Percentiles rank a stretch among this genome's conserved stretches.
Evolutionary conservation across 345 rosid genomes (phyloP).

Genomic region (Syzygium grande): DNA sequence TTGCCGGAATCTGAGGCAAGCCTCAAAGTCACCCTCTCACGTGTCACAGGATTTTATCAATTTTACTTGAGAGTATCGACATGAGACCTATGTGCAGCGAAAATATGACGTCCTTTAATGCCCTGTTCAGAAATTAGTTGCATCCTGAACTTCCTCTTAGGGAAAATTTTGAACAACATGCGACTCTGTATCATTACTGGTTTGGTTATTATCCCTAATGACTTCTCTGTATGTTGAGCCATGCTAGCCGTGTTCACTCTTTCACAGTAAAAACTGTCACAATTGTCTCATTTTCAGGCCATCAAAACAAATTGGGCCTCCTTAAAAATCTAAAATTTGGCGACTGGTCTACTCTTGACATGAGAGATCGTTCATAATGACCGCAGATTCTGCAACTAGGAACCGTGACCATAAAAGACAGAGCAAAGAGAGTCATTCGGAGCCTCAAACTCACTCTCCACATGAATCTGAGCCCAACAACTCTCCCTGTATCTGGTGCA

Average conservation of each 20-base stretch:
- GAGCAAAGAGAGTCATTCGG: background rate
- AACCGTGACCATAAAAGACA: background rate
- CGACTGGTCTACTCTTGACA: background rate
- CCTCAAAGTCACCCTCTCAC: background rate
- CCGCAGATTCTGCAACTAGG: background rate
- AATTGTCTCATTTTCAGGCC: background rate
- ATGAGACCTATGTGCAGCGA: background rate
- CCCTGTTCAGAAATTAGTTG: background rate
- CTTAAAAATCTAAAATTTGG: background rate
- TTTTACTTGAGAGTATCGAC: background rate
- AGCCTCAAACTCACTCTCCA: background rate
- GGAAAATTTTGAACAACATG: background rate
- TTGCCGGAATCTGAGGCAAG: background rate
- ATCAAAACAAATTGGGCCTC: background rate
- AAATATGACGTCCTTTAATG: background rate
- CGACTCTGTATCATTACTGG: background rate
- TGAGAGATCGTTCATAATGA: background rate
- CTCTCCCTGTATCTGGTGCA: background rate
- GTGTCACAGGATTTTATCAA: background rate
- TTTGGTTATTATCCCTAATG: background rate
- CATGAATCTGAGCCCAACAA: background rate
- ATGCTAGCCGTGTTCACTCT: background rate
- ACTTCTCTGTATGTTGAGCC: background rate
- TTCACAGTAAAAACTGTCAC: background rate
- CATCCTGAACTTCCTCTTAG: background rate